Evolutionary conservation across 2,329 filamentous ascomycete genomes (phyloP), one percentile per base, ranked within the genome.

Genomic region (Fusarium sp.): DNA sequence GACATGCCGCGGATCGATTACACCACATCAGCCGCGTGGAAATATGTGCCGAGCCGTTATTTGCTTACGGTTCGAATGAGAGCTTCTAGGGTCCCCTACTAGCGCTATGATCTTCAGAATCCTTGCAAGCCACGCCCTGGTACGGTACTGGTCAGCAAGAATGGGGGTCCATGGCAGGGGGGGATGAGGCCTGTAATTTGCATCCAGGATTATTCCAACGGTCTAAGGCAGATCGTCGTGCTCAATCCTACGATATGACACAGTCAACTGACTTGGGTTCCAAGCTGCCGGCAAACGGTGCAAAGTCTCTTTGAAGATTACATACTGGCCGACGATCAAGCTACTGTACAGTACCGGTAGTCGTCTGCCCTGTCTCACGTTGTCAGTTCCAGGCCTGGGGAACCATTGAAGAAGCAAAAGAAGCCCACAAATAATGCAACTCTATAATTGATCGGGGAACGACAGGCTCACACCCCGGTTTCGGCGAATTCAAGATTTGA

Each of bases 71-170:
- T 26, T 41, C 44, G 32, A 51, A 25, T 50, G 40, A 34, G 22
- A 28, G 39, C 31, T 36, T 38, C 41, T 36, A 38, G 50, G 43
- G n/a, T 6, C 29, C 62, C 65, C 7, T 55, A 42, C 67, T 70
- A 70, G 67, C 52, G 55, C 5, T 3, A 49, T 64, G 68, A 70
- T 70, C 68, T 69, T 64, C 68, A 29, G 39, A 25, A 50, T 52
- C 63, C 68, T 58, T 67, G 68, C 25, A 55, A 49, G 58, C 53
- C 63, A 70, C 48, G 51, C 59, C 28, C 49, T 56, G 41, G n/a
- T 28, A 31, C 36, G 31, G 38, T 8, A 36, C 29, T 15, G 22
- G 35, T n/a, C 34, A 46, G 43, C 38, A 11, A 35, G 36, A 32
- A 36, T 41, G 38, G 54, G 39, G 50, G 40, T 45, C 34, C 19